phyloP scores from a whole-genome alignment of 805 yeast species.

The Torulaspora maleeae region DNA sequence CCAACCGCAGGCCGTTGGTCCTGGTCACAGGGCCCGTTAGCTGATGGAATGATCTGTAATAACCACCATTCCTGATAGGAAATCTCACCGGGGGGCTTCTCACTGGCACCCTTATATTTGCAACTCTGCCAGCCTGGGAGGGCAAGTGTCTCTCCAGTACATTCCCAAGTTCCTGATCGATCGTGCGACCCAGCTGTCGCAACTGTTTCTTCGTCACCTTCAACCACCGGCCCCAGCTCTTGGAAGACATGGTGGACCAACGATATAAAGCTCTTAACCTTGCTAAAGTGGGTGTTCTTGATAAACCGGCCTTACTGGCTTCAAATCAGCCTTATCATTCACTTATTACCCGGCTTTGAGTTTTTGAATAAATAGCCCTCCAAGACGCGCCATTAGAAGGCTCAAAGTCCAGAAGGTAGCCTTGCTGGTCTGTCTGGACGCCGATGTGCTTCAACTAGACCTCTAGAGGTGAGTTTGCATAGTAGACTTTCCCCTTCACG shows the following conservation, averaged over 20 bases:
- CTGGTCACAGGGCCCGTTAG: neutral
- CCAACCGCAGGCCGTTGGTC: neutral
- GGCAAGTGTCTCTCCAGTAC: constrained; percentile 17
- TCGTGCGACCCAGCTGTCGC: constrained; percentile 19
- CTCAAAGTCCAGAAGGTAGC: no score
- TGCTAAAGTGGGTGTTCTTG: neutral
- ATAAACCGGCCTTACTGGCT: neutral
- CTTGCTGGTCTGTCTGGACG: no score
- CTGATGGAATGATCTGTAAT: constrained; percentile 6
- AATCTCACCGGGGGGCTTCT: constrained; percentile 11
- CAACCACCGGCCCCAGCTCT: constrained; percentile 24
- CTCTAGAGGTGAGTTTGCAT: no score
- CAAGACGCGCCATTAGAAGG: no score
- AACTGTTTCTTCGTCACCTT: constrained; percentile 20
- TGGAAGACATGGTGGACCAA: constrained; percentile 15
- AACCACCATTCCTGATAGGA: neutral
- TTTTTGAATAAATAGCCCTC: no score
- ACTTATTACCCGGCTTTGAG: no score
- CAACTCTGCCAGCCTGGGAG: constrained; percentile 12
- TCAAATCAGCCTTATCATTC: neutral
- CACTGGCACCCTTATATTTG: constrained; percentile 14
- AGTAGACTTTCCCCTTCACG: no score
- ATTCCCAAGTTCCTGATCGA: constrained; percentile 19
- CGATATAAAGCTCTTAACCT: neutral
- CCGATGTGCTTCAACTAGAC: no score